phyloP scores from a whole-genome alignment of 2,329 filamentous ascomycete genomes.

The Metarhizium guizhouense region DNA sequence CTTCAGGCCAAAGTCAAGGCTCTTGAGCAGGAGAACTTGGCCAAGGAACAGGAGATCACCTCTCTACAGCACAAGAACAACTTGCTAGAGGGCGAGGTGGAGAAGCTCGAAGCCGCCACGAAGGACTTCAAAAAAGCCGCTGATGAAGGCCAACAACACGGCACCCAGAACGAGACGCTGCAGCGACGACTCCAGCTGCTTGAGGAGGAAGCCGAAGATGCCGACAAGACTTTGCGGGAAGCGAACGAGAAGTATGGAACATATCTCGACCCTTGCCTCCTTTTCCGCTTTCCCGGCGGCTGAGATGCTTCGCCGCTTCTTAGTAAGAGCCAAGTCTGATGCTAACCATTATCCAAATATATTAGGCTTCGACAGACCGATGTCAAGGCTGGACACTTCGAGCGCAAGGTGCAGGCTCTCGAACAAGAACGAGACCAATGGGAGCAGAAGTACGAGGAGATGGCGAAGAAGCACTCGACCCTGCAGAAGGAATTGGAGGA shows the following conservation, averaged over 20 bases:
- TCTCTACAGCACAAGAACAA: constrained; percentile 94
- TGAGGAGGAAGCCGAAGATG: constrained; percentile 95
- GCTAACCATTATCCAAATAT: constrained; percentile 9
- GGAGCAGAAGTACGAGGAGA: constrained; percentile 98
- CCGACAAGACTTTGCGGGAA: constrained; percentile 92
- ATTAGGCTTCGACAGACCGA: constrained; percentile 93
- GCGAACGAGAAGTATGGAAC: constrained; percentile 90
- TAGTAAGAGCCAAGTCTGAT: background rate
- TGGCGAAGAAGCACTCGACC: constrained; percentile 76
- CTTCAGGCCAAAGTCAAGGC: constrained; percentile 78
- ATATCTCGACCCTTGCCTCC: background rate
- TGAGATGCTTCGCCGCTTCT: constrained; percentile 10
- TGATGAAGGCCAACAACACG: constrained; percentile 72
- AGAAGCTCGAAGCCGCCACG: constrained; percentile 79
- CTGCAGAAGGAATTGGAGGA: constrained; percentile 88
- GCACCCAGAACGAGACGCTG: constrained; percentile 84
- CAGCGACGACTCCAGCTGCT: constrained; percentile 89
- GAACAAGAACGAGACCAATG: constrained; percentile 87
- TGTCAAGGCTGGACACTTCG: constrained; percentile 97
- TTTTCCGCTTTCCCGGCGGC: constrained; percentile 5
- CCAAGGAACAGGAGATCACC: constrained; percentile 97
- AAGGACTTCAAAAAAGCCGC: constrained; percentile 83
- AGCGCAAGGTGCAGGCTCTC: constrained; percentile 97
- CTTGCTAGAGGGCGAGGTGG: constrained; percentile 80
- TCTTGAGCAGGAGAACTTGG: constrained; percentile 88